A percentile compares a stretch with the other conserved stretches of the same genome.
Conservation (phyloP, 345 rosid genomes). For the Geranium brycei region DNA sequence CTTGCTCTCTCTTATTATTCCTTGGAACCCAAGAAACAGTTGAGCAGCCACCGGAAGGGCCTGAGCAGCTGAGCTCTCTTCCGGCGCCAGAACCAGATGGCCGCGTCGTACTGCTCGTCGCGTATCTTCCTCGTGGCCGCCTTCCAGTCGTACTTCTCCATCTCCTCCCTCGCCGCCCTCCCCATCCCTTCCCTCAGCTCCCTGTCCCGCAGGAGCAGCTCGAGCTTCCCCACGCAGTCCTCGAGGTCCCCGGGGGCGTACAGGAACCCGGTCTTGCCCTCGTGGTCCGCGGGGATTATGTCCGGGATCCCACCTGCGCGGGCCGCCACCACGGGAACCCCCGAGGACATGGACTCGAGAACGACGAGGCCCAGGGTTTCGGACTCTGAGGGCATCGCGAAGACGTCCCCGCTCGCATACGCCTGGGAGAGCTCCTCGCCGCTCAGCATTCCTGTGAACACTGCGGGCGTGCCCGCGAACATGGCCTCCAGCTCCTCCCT, state of each 20-base stretch:
- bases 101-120: constrained; percentile 80
- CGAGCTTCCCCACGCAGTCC: constrained; percentile 68
- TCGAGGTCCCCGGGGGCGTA: constrained; percentile 71
- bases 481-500: constrained; percentile 83
- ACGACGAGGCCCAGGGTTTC: constrained; percentile 95
- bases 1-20: no score
- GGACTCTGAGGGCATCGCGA: constrained; percentile 93
- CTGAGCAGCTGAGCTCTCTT: constrained; percentile 60
- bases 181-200: constrained; percentile 66
- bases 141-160: constrained; percentile 87
- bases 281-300: constrained; percentile 78
- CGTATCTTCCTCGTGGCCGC: constrained; percentile 85
- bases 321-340: constrained; percentile 79
- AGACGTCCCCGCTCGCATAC: constrained; percentile 92
- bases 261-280: constrained; percentile 74
- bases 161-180: constrained; percentile 74
- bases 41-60: constrained; percentile 64
- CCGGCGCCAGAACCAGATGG: constrained; percentile 96
- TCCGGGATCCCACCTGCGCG: constrained; percentile 95
- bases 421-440: constrained; percentile 96
- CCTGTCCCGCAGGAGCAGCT: constrained; percentile 31
- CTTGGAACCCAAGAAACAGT: constrained; percentile 1
- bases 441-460: constrained; percentile 79
- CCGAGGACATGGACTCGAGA: constrained; percentile 95
- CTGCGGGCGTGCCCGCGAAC: constrained; percentile 75